These are phyloP conservation scores for Psilocybe cubensis DNA, from an alignment of 768 basidiomycete genomes.

Conservation along the genomic window DNA sequence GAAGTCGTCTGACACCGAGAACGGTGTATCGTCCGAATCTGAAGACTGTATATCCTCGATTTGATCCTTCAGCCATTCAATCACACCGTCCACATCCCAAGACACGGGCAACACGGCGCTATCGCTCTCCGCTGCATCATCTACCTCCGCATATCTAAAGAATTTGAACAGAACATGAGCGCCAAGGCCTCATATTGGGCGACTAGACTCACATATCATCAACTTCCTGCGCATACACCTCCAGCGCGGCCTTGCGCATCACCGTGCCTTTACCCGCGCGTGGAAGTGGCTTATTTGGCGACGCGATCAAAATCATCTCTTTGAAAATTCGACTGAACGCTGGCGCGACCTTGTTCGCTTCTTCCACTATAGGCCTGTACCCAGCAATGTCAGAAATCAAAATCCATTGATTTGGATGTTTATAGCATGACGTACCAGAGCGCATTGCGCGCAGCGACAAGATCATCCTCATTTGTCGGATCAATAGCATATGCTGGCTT, in stretches of 20 bases:
- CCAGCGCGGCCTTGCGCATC: constrained; percentile 45
- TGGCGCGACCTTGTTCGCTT: constrained; percentile 48
- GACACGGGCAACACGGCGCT: constrained; percentile 14
- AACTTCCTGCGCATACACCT: constrained; percentile 48
- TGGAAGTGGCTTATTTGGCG: constrained; percentile 40
- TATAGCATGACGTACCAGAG: constrained; percentile 35
- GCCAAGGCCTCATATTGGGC: not conserved
- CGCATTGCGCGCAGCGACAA: constrained; percentile 33
- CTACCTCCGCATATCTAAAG: constrained; percentile 22
- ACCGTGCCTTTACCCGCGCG: constrained; percentile 53
- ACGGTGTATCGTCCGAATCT: no score
- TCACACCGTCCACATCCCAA: constrained; percentile 12
- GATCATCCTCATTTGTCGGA: constrained; percentile 18
- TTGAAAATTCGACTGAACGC: constrained; percentile 50
- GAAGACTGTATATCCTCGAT: constrained; percentile 17
- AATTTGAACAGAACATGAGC: not conserved
- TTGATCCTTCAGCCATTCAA: constrained; percentile 21
- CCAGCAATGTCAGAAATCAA: not conserved
- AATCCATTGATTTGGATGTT: not conserved
- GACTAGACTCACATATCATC: constrained; percentile 42
- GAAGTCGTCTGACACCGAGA: constrained; percentile 16
- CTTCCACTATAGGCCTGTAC: constrained; percentile 41
- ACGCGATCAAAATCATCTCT: constrained; percentile 53
- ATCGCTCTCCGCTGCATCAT: constrained; percentile 13
- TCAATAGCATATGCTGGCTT: constrained; percentile 30